Evolutionary conservation across 495 filamentous ascomycete species (phyloP).

Genomic region (Sordaria brevicollis): DNA sequence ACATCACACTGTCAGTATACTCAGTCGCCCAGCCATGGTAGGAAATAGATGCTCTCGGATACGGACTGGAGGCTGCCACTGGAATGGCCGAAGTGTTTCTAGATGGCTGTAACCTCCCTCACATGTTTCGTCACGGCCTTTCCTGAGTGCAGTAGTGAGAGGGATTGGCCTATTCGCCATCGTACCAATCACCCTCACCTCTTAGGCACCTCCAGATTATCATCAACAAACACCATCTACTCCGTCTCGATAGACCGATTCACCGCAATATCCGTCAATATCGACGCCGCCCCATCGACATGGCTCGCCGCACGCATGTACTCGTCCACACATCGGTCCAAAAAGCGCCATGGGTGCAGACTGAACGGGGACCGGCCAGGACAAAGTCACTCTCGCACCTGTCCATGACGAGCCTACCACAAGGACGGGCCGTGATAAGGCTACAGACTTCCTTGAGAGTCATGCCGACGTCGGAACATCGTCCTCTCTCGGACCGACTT

Average conservation of each 20-base stretch:
- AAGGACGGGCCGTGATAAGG: slow-evolving; percentile 19
- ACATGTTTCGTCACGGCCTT: too few species aligned
- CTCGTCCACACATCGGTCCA: slow-evolving; percentile 16
- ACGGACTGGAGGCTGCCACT: too few species aligned
- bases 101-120: too few species aligned
- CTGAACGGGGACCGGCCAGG: not conserved
- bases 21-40: too few species aligned
- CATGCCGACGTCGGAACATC: slow-evolving; percentile 20
- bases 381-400: slow-evolving; percentile 16
- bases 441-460: slow-evolving; percentile 30
- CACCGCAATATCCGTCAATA: slow-evolving; percentile 47
- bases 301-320: slow-evolving; percentile 36
- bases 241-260: slow-evolving; percentile 46
- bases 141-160: too few species aligned
- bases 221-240: slow-evolving; percentile 36
- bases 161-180: too few species aligned
- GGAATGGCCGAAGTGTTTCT: too few species aligned
- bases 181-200: too few species aligned
- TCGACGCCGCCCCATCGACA: slow-evolving; percentile 45
- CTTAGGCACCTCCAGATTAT: slow-evolving; percentile 26
- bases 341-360: not conserved
- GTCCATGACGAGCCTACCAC: not conserved
- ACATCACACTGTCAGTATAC: too few species aligned
- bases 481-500: slow-evolving; percentile 35
- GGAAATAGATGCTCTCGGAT: too few species aligned